Evolutionary conservation across 2,329 filamentous ascomycete species (phyloP).

Genomic region (Fusarium sp.): DNA sequence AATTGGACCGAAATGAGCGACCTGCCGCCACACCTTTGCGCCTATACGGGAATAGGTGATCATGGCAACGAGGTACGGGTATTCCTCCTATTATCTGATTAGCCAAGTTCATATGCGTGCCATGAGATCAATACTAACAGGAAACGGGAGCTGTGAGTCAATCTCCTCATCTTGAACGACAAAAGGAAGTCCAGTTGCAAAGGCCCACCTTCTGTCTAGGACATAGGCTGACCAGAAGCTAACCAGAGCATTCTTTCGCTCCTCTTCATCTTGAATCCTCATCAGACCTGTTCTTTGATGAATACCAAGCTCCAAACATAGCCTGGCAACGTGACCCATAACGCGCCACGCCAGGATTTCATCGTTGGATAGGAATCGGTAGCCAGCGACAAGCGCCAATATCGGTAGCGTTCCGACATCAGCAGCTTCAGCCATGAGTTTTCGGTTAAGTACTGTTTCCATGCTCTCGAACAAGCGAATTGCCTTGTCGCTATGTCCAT

Average conservation of each 20-base stretch:
- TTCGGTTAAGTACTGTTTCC: conserved; percentile 75
- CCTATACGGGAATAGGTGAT: conserved; percentile 84
- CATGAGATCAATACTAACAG: conserved; percentile 64
- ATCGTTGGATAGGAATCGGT: conserved; percentile 87
- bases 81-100: conserved; percentile 55
- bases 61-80: conserved; percentile 84
- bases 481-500: conserved; percentile 81
- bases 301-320: conserved; percentile 85
- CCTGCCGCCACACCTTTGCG: conserved; percentile 87
- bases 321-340: conserved; percentile 82
- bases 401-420: conserved; percentile 62
- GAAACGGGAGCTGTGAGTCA: conserved; percentile 80
- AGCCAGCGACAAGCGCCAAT: conserved; percentile 67
- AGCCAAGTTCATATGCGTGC: conserved; percentile 13
- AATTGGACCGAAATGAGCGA: conserved; percentile 73
- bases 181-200: conserved; percentile 89
- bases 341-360: conserved; percentile 88
- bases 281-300: conserved; percentile 81
- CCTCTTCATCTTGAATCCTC: conserved; percentile 74
- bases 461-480: conserved; percentile 80
- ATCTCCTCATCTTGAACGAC: conserved; percentile 88
- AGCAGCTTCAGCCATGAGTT: conserved; percentile 66
- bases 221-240: conserved; percentile 91
- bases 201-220: conserved; percentile 87
- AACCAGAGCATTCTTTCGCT: conserved; percentile 74